A percentile compares a stretch with the other conserved stretches of the same genome.
phyloP scores from a whole-genome alignment of 495 filamentous ascomycete genomes.

The Daldinia caldariorum region DNA sequence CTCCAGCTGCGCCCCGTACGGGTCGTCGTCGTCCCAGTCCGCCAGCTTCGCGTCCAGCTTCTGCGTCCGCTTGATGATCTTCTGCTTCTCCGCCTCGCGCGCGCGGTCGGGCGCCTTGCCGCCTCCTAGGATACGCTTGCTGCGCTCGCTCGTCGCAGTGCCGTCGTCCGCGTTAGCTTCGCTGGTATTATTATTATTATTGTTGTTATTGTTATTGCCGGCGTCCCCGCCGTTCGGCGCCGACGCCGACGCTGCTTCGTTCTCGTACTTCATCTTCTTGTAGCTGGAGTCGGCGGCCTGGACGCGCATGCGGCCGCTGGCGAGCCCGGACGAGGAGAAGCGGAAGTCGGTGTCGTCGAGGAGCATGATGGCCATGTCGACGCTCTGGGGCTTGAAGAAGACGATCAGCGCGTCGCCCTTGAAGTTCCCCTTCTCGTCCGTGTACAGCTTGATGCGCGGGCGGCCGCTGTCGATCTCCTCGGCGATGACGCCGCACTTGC shows the following conservation, averaged over 20 bases:
- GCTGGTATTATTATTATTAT: conserved; percentile 35
- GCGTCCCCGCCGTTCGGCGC: conserved; percentile 26
- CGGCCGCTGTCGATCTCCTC: conserved; percentile 88
- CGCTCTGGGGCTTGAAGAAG: conserved; percentile 92
- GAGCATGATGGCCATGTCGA: conserved; percentile 88
- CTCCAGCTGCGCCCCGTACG: conserved; percentile 55
- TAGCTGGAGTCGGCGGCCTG: conserved; percentile 87
- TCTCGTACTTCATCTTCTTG: conserved; percentile 70
- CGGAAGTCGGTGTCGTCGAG: conserved; percentile 91
- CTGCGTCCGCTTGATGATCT: conserved; percentile 88
- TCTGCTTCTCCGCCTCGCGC: conserved; percentile 75
- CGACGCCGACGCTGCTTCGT: background rate
- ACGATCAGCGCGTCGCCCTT: conserved; percentile 95
- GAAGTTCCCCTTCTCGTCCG: conserved; percentile 79
- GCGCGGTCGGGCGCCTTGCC: conserved; percentile 56
- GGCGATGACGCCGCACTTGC: conserved; percentile 89
- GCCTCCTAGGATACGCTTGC: conserved; percentile 40
- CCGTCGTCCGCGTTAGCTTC: conserved; percentile 49
- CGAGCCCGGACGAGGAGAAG: conserved; percentile 60
- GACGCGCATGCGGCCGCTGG: conserved; percentile 77
- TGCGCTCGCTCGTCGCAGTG: conserved; percentile 13
- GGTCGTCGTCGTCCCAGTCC: conserved; percentile 91
- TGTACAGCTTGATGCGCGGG: conserved; percentile 93
- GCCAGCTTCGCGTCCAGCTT: conserved; percentile 88
- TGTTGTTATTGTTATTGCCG: no score